A percentile compares a stretch with the other conserved stretches of the same genome.
Conservation (phyloP, 371 early-diverging fungal species). For the Saksenaea oblongispora region DNA sequence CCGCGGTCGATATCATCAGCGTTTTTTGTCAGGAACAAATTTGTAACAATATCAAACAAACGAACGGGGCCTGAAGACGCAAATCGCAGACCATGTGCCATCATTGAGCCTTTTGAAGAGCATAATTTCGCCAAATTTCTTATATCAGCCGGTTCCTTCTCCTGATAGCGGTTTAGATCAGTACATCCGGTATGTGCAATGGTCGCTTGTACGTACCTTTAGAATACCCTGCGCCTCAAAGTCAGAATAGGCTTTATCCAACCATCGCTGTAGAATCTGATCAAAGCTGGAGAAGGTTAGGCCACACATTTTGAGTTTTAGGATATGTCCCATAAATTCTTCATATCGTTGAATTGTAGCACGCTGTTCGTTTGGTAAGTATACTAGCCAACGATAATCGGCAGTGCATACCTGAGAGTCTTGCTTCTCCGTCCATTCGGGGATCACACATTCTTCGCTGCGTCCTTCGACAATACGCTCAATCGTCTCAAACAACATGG, state of each 20-base stretch:
- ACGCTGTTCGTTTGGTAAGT: slow-evolving; percentile 19
- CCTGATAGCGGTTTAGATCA: slow-evolving; percentile 12
- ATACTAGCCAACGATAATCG: neutral
- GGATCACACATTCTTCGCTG: slow-evolving; percentile 24
- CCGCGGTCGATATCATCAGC: slow-evolving; percentile 35
- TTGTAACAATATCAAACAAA: slow-evolving; percentile 36
- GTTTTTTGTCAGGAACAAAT: slow-evolving; percentile 31
- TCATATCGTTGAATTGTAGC: slow-evolving; percentile 37
- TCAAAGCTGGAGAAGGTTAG: slow-evolving; percentile 45
- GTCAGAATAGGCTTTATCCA: slow-evolving; percentile 35
- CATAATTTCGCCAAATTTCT: slow-evolving; percentile 35
- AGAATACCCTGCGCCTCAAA: slow-evolving; percentile 32
- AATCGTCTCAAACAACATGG: slow-evolving; percentile 31
- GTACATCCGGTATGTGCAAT: neutral
- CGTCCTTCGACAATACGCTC: slow-evolving; percentile 38
- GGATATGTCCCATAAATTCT: slow-evolving; percentile 35
- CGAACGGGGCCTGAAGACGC: slow-evolving; percentile 16
- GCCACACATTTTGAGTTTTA: slow-evolving; percentile 42
- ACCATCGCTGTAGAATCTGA: slow-evolving; percentile 40
- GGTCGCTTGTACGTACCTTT: slow-evolving; percentile 17
- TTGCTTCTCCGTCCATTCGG: slow-evolving; percentile 23
- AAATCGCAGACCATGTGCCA: slow-evolving; percentile 3
- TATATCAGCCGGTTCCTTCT: slow-evolving; percentile 33
- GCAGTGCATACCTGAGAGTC: slow-evolving; percentile 27
- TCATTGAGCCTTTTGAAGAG: slow-evolving; percentile 12